Base-by-base conservation (phyloP, 73 alveolate genomes). In the Symbiodinium natans region DNA sequence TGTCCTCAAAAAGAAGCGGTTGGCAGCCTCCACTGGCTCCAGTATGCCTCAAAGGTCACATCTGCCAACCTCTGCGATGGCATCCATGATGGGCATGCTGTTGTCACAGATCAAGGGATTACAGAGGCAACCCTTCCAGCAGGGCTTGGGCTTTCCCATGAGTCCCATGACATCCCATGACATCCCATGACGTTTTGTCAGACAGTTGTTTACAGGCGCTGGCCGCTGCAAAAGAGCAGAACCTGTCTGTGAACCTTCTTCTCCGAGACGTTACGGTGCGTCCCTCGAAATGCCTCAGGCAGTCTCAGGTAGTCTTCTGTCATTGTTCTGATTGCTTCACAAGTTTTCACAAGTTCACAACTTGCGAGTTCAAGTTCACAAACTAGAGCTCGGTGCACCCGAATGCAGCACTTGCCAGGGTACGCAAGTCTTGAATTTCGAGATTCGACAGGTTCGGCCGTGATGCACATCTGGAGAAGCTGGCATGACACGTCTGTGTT, bases 181-280 rank as follows among this genome's bases (percentile, higher is more conserved):
- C 38, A 23, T n/a, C n/a, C 82, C 1, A 23, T 63, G 38, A 19
- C 82, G 1, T 23, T 7, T 9, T 63, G 5, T 29, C 29, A 21
- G 10, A 34, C 82, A 63, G 82, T 9, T n/a, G 40, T 29, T 63
- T n/a, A 10, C 43, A 74, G 84, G 84, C 84, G 21, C 41, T 74
- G 42, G 84, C 42, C 31, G 29, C 42, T 8, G 84, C 84, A 34
- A n/a, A 3, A 13, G 89, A 0, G 68, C 59, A 40, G 63, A 82
- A 82, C 89, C 29, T 7, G 38, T 33, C 52, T 1, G n/a, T 41
- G 41, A 42, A 36, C 54, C 86, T 88, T 48, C 86, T 88, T 15
- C 38, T 88, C 63, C 95, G 95, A 31, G 95, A 88, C 95, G 63
- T 88, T 63, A 88, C 95, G 31, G 93, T 27, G 43, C n/a, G 38